Percentiles rank a stretch among this genome's conserved stretches.
phyloP scores from a whole-genome alignment of 257 asterid genomes.

The Ehretia macrophylla region DNA sequence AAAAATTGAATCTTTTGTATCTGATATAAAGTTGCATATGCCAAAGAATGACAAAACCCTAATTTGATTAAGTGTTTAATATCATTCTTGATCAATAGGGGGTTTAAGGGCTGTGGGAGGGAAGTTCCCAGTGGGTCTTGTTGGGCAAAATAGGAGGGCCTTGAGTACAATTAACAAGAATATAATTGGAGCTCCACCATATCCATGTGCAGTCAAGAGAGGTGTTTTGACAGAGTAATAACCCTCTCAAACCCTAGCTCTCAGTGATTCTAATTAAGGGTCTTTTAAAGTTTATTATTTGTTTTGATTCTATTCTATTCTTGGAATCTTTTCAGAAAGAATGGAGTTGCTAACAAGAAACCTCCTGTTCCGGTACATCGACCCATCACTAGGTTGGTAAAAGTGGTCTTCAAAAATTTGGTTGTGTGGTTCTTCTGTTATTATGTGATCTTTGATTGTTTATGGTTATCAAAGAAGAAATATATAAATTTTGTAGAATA shows the following conservation, averaged over 20 bases:
- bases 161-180: conserved; percentile 60
- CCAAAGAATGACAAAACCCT: neutral
- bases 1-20: neutral
- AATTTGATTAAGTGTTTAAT: neutral
- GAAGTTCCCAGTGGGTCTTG: conserved; percentile 27
- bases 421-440: neutral
- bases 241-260: conserved; percentile 7
- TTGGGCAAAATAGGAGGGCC: conserved; percentile 62
- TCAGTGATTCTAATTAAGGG: neutral
- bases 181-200: conserved; percentile 49
- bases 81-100: conserved; percentile 25
- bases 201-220: conserved; percentile 62
- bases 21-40: neutral
- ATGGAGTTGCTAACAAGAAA: conserved; percentile 31
- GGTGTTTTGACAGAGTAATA: conserved; percentile 55
- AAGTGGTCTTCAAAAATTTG: neutral
- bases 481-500: too few species aligned
- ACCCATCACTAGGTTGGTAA: conserved; percentile 71
- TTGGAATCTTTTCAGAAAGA: conserved; percentile 38
- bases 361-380: conserved; percentile 50
- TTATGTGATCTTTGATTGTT: neutral
- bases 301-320: neutral
- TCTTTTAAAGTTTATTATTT: neutral
- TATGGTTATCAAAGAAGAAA: neutral
- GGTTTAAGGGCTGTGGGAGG: conserved; percentile 34